Base-by-base conservation (phyloP, 2,329 filamentous ascomycete genomes). In the Penicillium brasilianum region DNA sequence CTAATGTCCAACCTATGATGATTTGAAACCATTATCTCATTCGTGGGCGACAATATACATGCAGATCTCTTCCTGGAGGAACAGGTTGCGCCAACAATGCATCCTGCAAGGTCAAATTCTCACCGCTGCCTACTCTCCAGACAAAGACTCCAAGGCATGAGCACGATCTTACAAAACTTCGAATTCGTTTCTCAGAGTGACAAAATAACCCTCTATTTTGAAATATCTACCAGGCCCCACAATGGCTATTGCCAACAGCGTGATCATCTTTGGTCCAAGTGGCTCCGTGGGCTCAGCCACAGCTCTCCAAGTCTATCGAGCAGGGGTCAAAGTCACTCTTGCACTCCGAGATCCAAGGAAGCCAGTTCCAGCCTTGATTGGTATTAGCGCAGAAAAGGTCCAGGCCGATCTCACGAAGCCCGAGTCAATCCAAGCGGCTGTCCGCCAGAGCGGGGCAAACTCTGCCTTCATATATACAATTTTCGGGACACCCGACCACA, bases 391-490 rank as follows among this genome's bases (percentile, higher is more conserved):
- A 59, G 55, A 72, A n/a, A 68, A 80, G 7, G 64, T 82, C 20
- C 68, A 79, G 55, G 80, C 82, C 39, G 82, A 85, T 66, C 76
- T 85, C 7, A 70, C 70, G 1, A 59, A 81, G 0, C 78, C 82
- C 0, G 74, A 75, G 0, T 77, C 77, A 4, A 64, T 85, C 22
- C 56, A 53, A 3, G 63, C 65, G 0, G 83, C 82, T 0, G 77
- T 83, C 0, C 43, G n/a, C 0, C 57, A 62, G 7, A 66, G 81
- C 0, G 75, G 77, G 7, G 82, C 83, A 9, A 82, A 76, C 43
- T 63, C 67, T 16, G 83, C 82, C 0, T 85, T 84, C 71, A 72
- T 84, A 43, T 85, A 86, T 69, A 43, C 74, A 1, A 64, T 75
- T 8, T 66, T 70, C 11, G 65, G 69, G 28, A 59, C 71, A 0